phyloP scores from a whole-genome alignment of 495 filamentous ascomycete genomes.

The Podospora pseudoanserina region DNA sequence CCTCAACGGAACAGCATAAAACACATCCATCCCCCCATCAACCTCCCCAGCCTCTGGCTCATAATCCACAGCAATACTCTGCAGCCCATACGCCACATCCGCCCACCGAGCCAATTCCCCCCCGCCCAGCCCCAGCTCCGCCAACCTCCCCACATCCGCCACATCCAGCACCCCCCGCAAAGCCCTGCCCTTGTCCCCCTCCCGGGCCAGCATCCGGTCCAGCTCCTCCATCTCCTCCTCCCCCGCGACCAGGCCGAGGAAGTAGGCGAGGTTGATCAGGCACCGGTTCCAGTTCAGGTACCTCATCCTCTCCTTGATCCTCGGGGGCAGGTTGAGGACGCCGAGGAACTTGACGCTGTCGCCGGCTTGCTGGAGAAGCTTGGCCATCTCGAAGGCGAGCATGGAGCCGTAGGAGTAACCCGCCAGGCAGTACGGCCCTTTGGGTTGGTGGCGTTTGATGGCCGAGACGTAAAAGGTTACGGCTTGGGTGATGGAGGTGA shows the following conservation, averaged over 20 bases:
- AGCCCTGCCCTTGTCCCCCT: constrained; percentile 24
- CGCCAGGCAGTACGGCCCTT: constrained; percentile 54
- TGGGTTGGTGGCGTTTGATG: constrained; percentile 46
- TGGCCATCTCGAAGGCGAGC: constrained; percentile 54
- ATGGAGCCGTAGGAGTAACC: constrained; percentile 55
- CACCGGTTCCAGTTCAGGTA: constrained; percentile 45
- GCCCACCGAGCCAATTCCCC: constrained; percentile 38
- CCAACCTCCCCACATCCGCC: constrained; percentile 27
- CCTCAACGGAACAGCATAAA: constrained; percentile 44
- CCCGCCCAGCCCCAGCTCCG: constrained; percentile 39
- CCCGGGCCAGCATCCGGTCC: neutral
- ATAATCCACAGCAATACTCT: constrained; percentile 48
- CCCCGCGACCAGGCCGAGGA: constrained; percentile 47
- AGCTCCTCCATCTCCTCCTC: constrained; percentile 19
- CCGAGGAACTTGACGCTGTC: constrained; percentile 37
- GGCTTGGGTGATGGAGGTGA: constrained; percentile 35
- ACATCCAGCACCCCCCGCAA: constrained; percentile 9
- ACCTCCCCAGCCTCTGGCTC: constrained; percentile 45
- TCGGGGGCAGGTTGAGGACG: constrained; percentile 47
- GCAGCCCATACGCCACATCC: constrained; percentile 40
- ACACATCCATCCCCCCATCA: constrained; percentile 44
- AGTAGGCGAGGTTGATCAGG: constrained; percentile 48
- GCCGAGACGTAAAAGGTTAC: constrained; percentile 40
- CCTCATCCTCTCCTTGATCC: constrained; percentile 52
- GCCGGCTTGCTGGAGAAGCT: constrained; percentile 37